Conservation (phyloP, 352 stramenopile species). For the Globisporangium radiosum region DNA sequence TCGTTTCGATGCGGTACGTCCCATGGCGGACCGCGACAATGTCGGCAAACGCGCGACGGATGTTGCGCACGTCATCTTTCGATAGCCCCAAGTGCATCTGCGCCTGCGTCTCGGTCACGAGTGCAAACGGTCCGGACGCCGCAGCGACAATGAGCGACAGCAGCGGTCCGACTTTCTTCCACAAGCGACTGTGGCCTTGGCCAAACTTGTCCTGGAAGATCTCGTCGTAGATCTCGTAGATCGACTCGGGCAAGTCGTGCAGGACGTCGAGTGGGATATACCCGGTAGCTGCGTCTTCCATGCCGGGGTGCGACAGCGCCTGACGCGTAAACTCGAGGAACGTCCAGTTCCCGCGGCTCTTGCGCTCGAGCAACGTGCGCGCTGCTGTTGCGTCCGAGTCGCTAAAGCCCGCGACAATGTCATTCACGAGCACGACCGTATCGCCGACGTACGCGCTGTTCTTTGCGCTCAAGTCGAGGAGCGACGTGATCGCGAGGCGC, state of each 20-base stretch:
- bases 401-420: slow-evolving; percentile 47
- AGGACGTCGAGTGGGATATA: slow-evolving; percentile 54
- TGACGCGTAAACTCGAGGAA: slow-evolving; percentile 80
- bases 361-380: slow-evolving; percentile 47
- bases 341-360: slow-evolving; percentile 69
- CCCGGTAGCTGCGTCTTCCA: slow-evolving; percentile 36
- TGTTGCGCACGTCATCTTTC: slow-evolving; percentile 57
- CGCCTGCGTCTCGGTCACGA: slow-evolving; percentile 62
- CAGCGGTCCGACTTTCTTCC: slow-evolving; percentile 67
- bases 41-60: slow-evolving; percentile 72
- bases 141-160: slow-evolving; percentile 67
- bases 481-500: slow-evolving; percentile 54
- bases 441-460: slow-evolving; percentile 60
- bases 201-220: slow-evolving; percentile 89
- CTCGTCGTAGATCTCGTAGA: slow-evolving; percentile 80
- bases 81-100: slow-evolving; percentile 48
- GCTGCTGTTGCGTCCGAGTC: slow-evolving; percentile 35
- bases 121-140: slow-evolving; percentile 58
- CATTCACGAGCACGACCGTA: slow-evolving; percentile 41
- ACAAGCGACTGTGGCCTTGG: slow-evolving; percentile 61
- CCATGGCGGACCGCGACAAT: slow-evolving; percentile 59
- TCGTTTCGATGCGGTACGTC: slow-evolving; percentile 66
- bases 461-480: slow-evolving; percentile 66
- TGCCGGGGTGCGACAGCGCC: slow-evolving; percentile 59
- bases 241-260: slow-evolving; percentile 64